Evolutionary conservation across 345 rosid genomes (phyloP), one percentile per base, ranked within the genome.

Genomic region (Laguncularia racemosa): DNA sequence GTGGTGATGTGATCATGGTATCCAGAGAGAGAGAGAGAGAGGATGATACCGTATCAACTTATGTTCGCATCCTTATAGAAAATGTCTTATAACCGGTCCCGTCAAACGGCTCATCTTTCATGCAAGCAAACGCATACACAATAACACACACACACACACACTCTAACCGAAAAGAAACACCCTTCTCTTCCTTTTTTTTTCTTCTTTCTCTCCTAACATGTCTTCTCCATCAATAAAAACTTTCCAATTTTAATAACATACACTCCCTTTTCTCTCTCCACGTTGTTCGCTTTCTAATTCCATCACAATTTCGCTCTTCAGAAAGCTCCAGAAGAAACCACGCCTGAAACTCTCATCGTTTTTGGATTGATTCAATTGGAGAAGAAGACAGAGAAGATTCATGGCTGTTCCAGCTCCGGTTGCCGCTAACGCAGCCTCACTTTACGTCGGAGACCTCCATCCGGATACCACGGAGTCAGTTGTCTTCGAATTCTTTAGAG

Each of bases 361-460:
- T 1, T 33, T 33, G 3, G 40, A 33, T 33, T 33, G 40, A 33
- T 2, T 26, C 6, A 6, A 33, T 33, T 33, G 40, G 40, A 33
- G 40, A 33, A 33, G 40, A 6, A 26, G 6, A 6, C 2, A 26
- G 28, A 14, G 46, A 18, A 16, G 10, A 28, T 44, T 54, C 44
- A 80, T 77, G 90, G 85, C 83, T 68, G 73, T 64, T 73, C 68
- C 79, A 45, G 53, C 75, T 55, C 46, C 78, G 63, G 67, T 64
- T 3, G 58, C 72, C 63, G 57, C 62, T 53, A 54, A 71, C 50
- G 61, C 66, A 50, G 55, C 79, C 43, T 84, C 91, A 23, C 72
- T 85, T 33, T 84, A 84, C 72, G 86, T 89, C 13, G 95, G 95
- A 3, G 91, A 89, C 70, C 71, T 89, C 58, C 88, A 79, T 56